These are phyloP conservation scores for Thuidium tamariscinum DNA, from an alignment of 225 moss, liverwort and hornwort species.

Conservation along the genomic window DNA sequence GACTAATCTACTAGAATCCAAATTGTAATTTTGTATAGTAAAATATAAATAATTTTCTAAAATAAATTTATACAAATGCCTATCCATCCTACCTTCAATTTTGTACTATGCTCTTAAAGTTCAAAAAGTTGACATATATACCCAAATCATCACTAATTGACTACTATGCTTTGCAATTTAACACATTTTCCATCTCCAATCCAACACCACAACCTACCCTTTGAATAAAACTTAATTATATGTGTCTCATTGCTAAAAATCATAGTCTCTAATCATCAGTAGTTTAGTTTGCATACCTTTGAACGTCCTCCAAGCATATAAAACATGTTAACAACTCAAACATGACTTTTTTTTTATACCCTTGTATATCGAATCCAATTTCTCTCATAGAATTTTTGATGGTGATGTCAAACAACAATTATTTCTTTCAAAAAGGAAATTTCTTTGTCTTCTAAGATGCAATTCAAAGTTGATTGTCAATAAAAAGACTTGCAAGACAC, in stretches of 20 bases:
- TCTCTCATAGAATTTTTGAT: neutral
- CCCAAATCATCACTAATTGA: neutral
- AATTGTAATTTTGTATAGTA: neutral
- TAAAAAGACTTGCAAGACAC: neutral
- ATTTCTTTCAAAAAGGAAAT: neutral
- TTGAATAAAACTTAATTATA: rapidly evolving
- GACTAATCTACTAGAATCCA: neutral
- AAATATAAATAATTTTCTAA: neutral
- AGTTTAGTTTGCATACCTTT: neutral
- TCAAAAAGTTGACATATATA: neutral
- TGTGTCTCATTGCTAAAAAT: too few relatives aligned
- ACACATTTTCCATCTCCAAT: too few relatives aligned
- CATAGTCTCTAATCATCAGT: neutral
- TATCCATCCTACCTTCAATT: neutral
- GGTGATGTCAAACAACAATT: rapidly evolving
- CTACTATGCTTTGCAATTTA: too few relatives aligned
- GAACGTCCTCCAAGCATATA: rapidly evolving
- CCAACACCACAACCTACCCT: neutral
- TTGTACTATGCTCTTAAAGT: rapidly evolving
- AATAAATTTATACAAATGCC: neutral
- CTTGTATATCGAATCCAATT: neutral
- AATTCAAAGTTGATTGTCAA: rapidly evolving
- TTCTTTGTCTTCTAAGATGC: too few relatives aligned
- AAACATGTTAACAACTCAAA: neutral
- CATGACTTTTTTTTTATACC: rapidly evolving